Evolutionary conservation across 176 grass and related monocot species (phyloP).

Genomic region (Aegilops bicornis): DNA sequence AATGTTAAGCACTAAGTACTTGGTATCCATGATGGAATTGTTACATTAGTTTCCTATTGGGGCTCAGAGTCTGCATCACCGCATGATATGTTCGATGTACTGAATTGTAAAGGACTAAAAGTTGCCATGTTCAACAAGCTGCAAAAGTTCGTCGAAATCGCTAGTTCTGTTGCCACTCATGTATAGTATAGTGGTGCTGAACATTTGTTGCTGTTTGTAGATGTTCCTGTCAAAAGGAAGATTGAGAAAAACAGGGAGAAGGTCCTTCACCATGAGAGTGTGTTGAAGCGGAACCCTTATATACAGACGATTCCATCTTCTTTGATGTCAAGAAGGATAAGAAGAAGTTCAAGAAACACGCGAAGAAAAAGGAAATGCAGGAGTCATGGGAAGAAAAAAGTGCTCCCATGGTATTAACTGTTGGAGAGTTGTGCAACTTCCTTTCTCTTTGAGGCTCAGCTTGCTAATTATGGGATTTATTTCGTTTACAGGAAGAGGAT

Average conservation of each 20-base stretch:
- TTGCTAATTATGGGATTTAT: constrained; percentile 18
- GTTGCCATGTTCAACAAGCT: not conserved
- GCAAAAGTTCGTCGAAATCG: not conserved
- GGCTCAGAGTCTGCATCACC: not conserved
- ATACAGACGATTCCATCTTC: constrained; percentile 78
- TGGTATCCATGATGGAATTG: not conserved
- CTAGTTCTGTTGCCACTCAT: not conserved
- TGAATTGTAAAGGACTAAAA: not conserved
- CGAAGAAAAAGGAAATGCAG: constrained; percentile 26
- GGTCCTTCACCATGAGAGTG: constrained; percentile 73
- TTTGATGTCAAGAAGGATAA: constrained; percentile 52
- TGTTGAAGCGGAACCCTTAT: constrained; percentile 70
- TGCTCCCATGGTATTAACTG: constrained; percentile 45
- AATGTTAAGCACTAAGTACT: not conserved
- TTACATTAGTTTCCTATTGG: not conserved
- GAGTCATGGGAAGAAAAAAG: constrained; percentile 12
- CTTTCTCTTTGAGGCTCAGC: not conserved
- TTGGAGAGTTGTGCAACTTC: not conserved
- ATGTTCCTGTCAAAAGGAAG: constrained; percentile 72
- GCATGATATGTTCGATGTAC: no score
- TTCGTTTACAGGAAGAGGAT: constrained; percentile 40
- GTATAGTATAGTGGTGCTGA: not conserved
- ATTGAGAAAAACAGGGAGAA: constrained; percentile 80
- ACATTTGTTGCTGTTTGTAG: constrained; percentile 16
- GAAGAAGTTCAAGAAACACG: constrained; percentile 63